These are phyloP conservation scores for Fusarium sp. DNA, from an alignment of 2,329 filamentous ascomycete species.

Conservation along the genomic window DNA sequence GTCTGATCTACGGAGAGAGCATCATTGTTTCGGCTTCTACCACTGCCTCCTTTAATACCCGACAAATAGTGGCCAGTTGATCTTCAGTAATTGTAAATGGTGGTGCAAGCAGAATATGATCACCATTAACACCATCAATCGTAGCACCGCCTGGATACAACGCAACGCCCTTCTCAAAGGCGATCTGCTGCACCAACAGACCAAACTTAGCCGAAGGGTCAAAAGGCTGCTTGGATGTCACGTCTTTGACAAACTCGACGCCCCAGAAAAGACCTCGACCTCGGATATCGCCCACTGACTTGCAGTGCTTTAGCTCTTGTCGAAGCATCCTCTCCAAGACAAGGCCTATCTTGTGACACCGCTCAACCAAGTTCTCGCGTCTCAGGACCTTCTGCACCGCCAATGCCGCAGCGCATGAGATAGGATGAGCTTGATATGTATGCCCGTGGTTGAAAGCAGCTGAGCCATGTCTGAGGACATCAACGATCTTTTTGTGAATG, in stretches of 20 bases:
- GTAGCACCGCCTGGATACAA: constrained; percentile 74
- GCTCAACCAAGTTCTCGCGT: constrained; percentile 66
- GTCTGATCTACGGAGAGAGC: accelerated
- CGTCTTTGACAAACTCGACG: constrained; percentile 57
- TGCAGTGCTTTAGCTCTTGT: neutral
- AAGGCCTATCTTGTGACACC: constrained; percentile 65
- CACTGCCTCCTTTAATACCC: constrained; percentile 16
- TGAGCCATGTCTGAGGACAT: constrained; percentile 51
- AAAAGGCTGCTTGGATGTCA: constrained; percentile 50
- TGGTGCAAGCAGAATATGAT: constrained; percentile 75
- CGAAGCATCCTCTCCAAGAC: neutral
- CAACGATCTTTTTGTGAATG: constrained; percentile 61
- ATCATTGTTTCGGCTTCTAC: constrained; percentile 13
- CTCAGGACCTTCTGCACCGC: constrained; percentile 69
- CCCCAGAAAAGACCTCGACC: constrained; percentile 55
- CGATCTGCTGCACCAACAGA: constrained; percentile 43
- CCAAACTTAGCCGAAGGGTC: constrained; percentile 43
- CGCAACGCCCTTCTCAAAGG: constrained; percentile 49
- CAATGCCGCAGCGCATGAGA: constrained; percentile 69
- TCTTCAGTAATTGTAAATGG: constrained; percentile 69
- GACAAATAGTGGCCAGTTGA: constrained; percentile 34
- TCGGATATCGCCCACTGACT: constrained; percentile 5
- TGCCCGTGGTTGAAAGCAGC: constrained; percentile 63
- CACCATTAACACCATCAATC: constrained; percentile 67
- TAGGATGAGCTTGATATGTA: constrained; percentile 70